A percentile compares a stretch with the other conserved stretches of the same genome.
These are phyloP conservation scores for Fusarium sororula DNA, from an alignment of 2,329 filamentous ascomycete species.

Conservation along the genomic window DNA sequence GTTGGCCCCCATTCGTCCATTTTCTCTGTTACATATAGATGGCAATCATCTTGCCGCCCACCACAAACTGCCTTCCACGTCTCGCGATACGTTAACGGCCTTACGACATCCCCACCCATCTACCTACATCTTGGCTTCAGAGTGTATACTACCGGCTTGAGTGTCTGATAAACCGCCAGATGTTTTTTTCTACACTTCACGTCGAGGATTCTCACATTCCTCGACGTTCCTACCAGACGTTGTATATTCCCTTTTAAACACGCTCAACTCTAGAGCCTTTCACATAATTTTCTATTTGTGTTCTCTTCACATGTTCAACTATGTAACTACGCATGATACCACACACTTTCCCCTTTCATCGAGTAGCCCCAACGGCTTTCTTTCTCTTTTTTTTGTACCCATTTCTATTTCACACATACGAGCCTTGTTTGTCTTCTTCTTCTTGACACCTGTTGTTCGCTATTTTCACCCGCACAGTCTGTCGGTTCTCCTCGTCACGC, in stretches of 20 bases:
- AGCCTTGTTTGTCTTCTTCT: slow-evolving; percentile 4
- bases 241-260: slow-evolving; percentile 13
- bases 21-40: slow-evolving; percentile 23
- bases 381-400: slow-evolving; percentile 2
- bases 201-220: background rate
- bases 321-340: slow-evolving; percentile 36
- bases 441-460: background rate
- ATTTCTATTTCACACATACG: slow-evolving; percentile 23
- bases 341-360: slow-evolving; percentile 21
- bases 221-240: background rate
- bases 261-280: background rate
- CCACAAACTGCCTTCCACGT: slow-evolving; percentile 18
- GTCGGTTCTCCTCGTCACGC: background rate
- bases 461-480: slow-evolving; percentile 8
- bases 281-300: slow-evolving; percentile 28
- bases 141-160: slow-evolving; percentile 19
- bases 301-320: slow-evolving; percentile 33
- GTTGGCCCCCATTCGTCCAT: background rate
- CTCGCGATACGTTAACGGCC: slow-evolving; percentile 30
- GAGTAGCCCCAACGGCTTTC: slow-evolving; percentile 19
- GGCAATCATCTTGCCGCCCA: slow-evolving; percentile 1
- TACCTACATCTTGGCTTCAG: slow-evolving; percentile 14
- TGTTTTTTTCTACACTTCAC: background rate
- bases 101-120: slow-evolving; percentile 16
- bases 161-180: slow-evolving; percentile 11